Percentiles rank a stretch among this genome's conserved stretches.
Conservation (phyloP, 441 rosid species). For the Gossypium trilobum region DNA sequence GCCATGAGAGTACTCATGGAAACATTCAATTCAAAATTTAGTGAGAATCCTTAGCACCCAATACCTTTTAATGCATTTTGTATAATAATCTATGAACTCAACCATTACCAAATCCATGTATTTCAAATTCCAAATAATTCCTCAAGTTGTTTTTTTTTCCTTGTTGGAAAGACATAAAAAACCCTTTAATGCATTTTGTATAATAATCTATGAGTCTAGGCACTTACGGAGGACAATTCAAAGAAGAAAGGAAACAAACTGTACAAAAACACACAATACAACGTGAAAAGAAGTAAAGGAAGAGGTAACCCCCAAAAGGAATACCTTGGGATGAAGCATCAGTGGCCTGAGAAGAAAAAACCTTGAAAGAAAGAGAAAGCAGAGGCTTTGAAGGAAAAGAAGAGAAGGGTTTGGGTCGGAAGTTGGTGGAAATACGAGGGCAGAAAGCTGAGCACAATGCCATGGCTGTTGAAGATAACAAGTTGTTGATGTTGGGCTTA, state of each 20-base stretch:
- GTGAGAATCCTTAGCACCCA: neutral
- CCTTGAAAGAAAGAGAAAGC: constrained; percentile 26
- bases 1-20: neutral
- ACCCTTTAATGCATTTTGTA: neutral
- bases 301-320: neutral
- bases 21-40: neutral
- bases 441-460: constrained; percentile 48
- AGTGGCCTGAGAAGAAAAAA: constrained; percentile 44
- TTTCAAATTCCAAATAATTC: neutral
- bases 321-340: constrained; percentile 30
- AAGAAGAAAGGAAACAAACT: neutral
- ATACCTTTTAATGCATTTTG: neutral
- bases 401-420: constrained; percentile 32
- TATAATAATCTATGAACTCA: neutral
- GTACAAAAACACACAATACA: neutral
- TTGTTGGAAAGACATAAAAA: neutral
- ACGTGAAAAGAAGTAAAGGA: neutral
- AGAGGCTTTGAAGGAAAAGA: constrained; percentile 26
- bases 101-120: neutral
- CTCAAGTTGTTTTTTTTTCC: neutral
- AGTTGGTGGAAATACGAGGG: constrained; percentile 39
- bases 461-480: constrained; percentile 41
- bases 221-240: neutral
- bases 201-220: neutral
- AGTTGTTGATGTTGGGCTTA: constrained; percentile 12